phyloP scores from a whole-genome alignment of 768 basidiomycete genomes.

The Panaeolus papilionaceus region DNA sequence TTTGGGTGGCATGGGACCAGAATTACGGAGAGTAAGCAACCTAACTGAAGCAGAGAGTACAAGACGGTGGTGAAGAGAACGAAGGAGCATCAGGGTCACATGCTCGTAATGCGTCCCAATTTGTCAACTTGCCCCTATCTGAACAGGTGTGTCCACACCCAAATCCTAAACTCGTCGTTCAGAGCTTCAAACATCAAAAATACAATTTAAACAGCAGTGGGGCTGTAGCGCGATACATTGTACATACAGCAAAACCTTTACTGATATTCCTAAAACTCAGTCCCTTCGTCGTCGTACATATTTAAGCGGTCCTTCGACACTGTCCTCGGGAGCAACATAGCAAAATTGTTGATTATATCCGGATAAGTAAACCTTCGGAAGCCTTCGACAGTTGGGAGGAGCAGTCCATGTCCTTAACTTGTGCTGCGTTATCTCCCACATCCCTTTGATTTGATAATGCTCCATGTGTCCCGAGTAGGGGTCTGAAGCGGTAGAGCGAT shows the following conservation, averaged over 20 bases:
- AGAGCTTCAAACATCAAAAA: too few species aligned
- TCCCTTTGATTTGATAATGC: neutral
- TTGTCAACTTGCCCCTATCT: too few species aligned
- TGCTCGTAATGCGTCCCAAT: neutral
- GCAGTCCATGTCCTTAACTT: neutral
- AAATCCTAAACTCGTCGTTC: too few species aligned
- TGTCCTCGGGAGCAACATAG: neutral
- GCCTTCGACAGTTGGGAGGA: neutral
- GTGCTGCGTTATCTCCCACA: neutral
- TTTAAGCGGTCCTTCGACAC: too few species aligned
- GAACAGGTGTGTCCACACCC: too few species aligned
- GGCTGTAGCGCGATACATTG: too few species aligned
- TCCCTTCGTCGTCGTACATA: neutral
- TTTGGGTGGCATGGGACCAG: neutral
- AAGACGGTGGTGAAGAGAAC: neutral
- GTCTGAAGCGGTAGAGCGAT: neutral
- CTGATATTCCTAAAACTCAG: neutral
- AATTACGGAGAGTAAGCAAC: neutral
- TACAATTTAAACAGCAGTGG: too few species aligned
- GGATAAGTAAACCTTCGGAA: neutral
- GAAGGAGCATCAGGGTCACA: neutral
- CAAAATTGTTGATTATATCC: neutral
- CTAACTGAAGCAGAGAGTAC: neutral
- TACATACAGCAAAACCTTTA: too few species aligned
- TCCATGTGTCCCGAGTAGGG: neutral